Evolutionary conservation across 345 rosid species (phyloP), one percentile per base, ranked within the genome.

Genomic region (Eucalyptus camaldulensis): DNA sequence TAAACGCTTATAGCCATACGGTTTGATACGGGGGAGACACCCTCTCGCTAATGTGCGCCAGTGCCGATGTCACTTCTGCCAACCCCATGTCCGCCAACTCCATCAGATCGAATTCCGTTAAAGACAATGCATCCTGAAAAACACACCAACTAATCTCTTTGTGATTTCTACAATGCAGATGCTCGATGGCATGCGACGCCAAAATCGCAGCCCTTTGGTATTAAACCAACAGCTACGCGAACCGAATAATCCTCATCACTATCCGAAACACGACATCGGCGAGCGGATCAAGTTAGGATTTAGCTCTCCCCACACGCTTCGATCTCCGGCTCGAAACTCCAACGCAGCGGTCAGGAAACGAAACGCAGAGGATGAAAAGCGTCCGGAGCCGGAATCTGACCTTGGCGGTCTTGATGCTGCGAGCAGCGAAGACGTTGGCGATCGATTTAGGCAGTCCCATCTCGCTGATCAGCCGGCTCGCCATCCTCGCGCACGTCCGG

Each of bases 71-170:
- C 3, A 93, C 95, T 81, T 96, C 96, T 7, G 85, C 90, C 90
- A 96, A 89, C 43, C 93, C 96, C 86, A 97, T 91, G 85, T 93
- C 96, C 81, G 94, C 86, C 45, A 95, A 90, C 93, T 95, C 96
- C 99, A 95, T 94, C 54, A 97, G 88, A 90, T 97, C 96, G 88
- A 94, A 94, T 80, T 97, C 98, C 40, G 98, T 94, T 89, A 94
- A 92, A 22, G 96, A 94, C 76, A 96, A 89, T 3, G 96, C 96
- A 47, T 97, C 98, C 98, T 96, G 88, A 33, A 56, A 88, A 72
- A 29, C 86, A 88, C 33, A 29, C 72, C 72, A 33, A 10, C 54
- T 29, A 88, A 86, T 31, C 62, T 49, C 58, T 53, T 51, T 1
- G 25, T 53, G 58, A 53, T 53, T 53, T 53, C 58, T 21, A 21